Conservation (phyloP, 2,329 filamentous ascomycete genomes). For the Epichloe uncinata region DNA sequence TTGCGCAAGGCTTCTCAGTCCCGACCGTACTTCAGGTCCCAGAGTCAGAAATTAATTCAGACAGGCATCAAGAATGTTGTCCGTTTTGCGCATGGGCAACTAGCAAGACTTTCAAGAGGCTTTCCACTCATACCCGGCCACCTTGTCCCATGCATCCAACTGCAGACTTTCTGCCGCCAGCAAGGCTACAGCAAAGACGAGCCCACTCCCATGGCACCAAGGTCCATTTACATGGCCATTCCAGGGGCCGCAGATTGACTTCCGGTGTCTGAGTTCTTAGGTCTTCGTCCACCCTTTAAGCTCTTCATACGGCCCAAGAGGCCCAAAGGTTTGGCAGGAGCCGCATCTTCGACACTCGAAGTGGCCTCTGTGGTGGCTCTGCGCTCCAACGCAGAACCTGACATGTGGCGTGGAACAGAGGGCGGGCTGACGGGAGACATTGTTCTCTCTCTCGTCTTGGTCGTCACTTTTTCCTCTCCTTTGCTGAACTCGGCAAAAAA, state of each 20-base stretch:
- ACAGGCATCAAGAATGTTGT: background rate
- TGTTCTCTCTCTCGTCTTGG: conserved; percentile 26
- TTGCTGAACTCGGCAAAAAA: conserved; percentile 75
- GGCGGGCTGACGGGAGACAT: conserved; percentile 45
- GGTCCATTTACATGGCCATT: conserved; percentile 24
- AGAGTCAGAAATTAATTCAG: no score
- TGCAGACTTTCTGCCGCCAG: background rate
- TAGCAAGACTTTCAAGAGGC: background rate
- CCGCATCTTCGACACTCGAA: conserved; percentile 25
- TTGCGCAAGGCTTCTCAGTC: no score
- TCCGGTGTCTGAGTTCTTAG: conserved; percentile 17
- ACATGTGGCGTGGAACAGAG: conserved; percentile 25
- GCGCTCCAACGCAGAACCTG: conserved; percentile 42
- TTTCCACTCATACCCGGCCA: background rate
- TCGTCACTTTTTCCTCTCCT: conserved; percentile 37
- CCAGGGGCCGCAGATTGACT: conserved; percentile 15
- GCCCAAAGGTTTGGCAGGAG: conserved; percentile 38
- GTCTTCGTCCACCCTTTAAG: conserved; percentile 53
- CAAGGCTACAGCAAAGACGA: background rate
- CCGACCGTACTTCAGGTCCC: background rate
- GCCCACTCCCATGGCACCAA: conserved; percentile 7
- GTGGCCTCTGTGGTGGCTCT: conserved; percentile 47
- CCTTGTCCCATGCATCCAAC: background rate
- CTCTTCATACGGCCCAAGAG: conserved; percentile 72
- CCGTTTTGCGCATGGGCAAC: background rate